Conservation (phyloP, 805 yeast genomes). For the Kurtzmaniella cleridarum region DNA sequence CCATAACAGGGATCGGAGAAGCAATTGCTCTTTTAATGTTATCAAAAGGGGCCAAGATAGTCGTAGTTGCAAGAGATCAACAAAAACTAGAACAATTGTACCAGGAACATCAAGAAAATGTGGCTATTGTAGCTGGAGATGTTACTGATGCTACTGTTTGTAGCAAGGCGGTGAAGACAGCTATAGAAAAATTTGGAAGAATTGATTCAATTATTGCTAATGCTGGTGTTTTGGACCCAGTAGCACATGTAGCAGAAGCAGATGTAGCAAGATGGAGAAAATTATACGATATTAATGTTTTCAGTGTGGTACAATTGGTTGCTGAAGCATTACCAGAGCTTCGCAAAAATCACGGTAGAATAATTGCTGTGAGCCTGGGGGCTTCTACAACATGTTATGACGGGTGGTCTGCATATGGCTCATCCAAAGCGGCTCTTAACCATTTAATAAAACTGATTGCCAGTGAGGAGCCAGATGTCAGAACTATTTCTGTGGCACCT, state of each 20-base stretch:
- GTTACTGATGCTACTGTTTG: conserved; percentile 40
- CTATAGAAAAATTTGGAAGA: conserved; percentile 47
- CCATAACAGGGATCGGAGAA: conserved; percentile 67
- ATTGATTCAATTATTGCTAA: conserved; percentile 67
- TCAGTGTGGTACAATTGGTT: conserved; percentile 63
- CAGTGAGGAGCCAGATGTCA: conserved; percentile 58
- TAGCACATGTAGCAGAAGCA: conserved; percentile 48
- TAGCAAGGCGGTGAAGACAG: conserved; percentile 35
- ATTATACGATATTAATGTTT: conserved; percentile 71
- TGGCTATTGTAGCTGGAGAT: conserved; percentile 55
- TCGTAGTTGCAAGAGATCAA: conserved; percentile 70
- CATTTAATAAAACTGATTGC: conserved; percentile 66
- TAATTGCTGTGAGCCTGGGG: conserved; percentile 85
- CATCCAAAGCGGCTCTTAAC: conserved; percentile 88
- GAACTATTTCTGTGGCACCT: conserved; percentile 75
- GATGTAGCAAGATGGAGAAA: conserved; percentile 53
- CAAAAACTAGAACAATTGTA: conserved; percentile 40
- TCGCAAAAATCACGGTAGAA: conserved; percentile 49
- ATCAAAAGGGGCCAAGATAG: conserved; percentile 35
- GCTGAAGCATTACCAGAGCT: conserved; percentile 53
- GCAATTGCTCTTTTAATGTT: conserved; percentile 54
- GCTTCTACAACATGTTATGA: conserved; percentile 59
- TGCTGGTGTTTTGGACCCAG: conserved; percentile 84
- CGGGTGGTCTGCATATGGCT: conserved; percentile 91
- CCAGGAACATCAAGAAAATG: conserved; percentile 43